Conservation (phyloP, 306 rosid species). For the Pyrus bretschneideri region DNA sequence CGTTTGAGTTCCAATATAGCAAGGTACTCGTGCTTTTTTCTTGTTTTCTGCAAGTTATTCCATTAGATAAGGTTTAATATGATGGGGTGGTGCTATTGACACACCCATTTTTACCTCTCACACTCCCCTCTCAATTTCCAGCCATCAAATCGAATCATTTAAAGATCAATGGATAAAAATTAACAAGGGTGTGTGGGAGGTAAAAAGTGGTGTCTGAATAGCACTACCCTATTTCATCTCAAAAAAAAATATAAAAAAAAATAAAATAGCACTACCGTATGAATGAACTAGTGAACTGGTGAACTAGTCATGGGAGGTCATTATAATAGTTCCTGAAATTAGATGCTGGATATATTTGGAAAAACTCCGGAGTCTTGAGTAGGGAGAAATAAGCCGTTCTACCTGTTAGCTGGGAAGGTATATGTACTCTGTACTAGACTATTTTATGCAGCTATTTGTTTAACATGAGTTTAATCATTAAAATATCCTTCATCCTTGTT, state of each 20-base stretch:
- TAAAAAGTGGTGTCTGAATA: too few relatives aligned
- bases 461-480: too few relatives aligned
- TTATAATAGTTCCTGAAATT: neutral
- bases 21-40: constrained; percentile 21
- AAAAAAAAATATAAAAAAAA: too few relatives aligned
- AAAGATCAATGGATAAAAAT: too few relatives aligned
- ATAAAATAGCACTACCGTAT: too few relatives aligned
- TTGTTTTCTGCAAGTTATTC: neutral
- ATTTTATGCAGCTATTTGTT: too few relatives aligned
- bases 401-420: neutral
- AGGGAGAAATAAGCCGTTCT: neutral
- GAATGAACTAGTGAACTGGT: neutral
- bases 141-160: too few relatives aligned
- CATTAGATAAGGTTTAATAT: neutral
- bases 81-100: too few relatives aligned
- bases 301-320: neutral
- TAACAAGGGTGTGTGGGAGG: too few relatives aligned
- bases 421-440: neutral
- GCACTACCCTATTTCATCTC: too few relatives aligned
- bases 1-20: constrained; percentile 75
- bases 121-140: too few relatives aligned
- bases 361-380: neutral
- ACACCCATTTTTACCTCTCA: too few relatives aligned
- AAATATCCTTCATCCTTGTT: neutral
- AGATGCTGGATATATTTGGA: neutral